Percentiles rank a stretch among this genome's conserved stretches.
Evolutionary conservation across 2,329 filamentous ascomycete genomes (phyloP).

Genomic region (Trichophyton equinum): DNA sequence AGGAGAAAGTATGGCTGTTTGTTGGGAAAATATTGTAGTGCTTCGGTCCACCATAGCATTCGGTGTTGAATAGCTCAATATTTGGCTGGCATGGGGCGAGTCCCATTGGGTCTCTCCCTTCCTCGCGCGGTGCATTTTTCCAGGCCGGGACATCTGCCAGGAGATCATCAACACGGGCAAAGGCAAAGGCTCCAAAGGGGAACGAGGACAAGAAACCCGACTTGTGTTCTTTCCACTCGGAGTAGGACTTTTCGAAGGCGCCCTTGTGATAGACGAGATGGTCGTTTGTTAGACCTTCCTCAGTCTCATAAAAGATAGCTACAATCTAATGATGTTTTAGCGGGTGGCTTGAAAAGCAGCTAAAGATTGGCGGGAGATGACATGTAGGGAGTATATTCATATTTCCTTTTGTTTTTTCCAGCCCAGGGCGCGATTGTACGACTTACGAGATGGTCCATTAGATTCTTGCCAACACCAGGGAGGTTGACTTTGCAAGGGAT

Average conservation of each 20-base stretch:
- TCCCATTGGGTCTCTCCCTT: slow-evolving; percentile 51
- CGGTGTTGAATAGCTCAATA: slow-evolving; percentile 50
- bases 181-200: slow-evolving; percentile 52
- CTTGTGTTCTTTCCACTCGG: slow-evolving; percentile 47
- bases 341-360: neutral
- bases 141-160: slow-evolving; percentile 44
- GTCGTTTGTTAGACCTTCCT: slow-evolving; percentile 43
- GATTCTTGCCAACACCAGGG: slow-evolving; percentile 27
- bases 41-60: slow-evolving; percentile 49
- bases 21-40: slow-evolving; percentile 44
- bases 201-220: slow-evolving; percentile 48
- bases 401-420: neutral
- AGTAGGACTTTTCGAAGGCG: slow-evolving; percentile 39
- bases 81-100: slow-evolving; percentile 46
- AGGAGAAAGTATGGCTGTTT: slow-evolving; percentile 45
- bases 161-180: slow-evolving; percentile 48
- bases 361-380: neutral
- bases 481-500: slow-evolving; percentile 19
- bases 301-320: slow-evolving; percentile 51
- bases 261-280: slow-evolving; percentile 44
- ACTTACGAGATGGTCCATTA: slow-evolving; percentile 34
- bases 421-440: slow-evolving; percentile 10
- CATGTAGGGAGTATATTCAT: neutral
- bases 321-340: slow-evolving; percentile 32
- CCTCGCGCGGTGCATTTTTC: slow-evolving; percentile 36